Evolutionary conservation across 495 filamentous ascomycete genomes (phyloP).

Genomic region (Aspergillus egyptiacus): DNA sequence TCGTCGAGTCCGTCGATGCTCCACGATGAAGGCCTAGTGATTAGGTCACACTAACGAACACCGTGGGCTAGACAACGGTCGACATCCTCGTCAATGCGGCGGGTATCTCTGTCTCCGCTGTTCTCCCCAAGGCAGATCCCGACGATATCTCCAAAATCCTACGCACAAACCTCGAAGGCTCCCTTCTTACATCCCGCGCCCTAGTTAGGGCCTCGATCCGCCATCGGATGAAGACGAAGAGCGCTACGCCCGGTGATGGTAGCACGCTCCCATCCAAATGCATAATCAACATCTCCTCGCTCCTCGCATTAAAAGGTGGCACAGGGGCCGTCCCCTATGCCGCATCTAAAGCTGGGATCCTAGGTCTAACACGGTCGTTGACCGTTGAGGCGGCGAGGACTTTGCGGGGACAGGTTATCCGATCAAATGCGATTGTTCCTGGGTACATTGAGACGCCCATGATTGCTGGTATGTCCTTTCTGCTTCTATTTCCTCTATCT

Average conservation of each 20-base stretch:
- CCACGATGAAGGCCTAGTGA: no score
- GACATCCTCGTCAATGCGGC: conserved; percentile 75
- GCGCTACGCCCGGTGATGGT: background rate
- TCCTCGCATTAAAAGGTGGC: conserved; percentile 59
- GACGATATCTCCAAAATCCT: conserved; percentile 46
- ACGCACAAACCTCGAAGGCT: conserved; percentile 63
- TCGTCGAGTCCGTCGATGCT: no score
- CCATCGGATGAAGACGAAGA: conserved; percentile 27
- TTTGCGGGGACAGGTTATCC: conserved; percentile 41
- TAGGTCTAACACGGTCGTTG: conserved; percentile 69
- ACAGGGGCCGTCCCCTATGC: conserved; percentile 66
- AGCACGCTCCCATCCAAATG: conserved; percentile 34
- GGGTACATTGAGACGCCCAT: conserved; percentile 78
- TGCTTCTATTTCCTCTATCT: background rate
- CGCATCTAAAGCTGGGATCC: conserved; percentile 71
- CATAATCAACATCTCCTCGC: conserved; percentile 76
- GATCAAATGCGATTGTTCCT: conserved; percentile 77
- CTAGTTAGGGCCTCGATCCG: conserved; percentile 45
- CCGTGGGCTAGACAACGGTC: conserved; percentile 28
- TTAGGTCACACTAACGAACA: no score
- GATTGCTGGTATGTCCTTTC: conserved; percentile 51
- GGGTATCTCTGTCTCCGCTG: conserved; percentile 55
- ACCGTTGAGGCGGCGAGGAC: conserved; percentile 51
- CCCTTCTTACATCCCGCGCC: conserved; percentile 57
- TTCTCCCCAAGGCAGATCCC: conserved; percentile 45